Evolutionary conservation across 495 filamentous ascomycete genomes (phyloP).

Genomic region (Hypoxylon crocopeplum): DNA sequence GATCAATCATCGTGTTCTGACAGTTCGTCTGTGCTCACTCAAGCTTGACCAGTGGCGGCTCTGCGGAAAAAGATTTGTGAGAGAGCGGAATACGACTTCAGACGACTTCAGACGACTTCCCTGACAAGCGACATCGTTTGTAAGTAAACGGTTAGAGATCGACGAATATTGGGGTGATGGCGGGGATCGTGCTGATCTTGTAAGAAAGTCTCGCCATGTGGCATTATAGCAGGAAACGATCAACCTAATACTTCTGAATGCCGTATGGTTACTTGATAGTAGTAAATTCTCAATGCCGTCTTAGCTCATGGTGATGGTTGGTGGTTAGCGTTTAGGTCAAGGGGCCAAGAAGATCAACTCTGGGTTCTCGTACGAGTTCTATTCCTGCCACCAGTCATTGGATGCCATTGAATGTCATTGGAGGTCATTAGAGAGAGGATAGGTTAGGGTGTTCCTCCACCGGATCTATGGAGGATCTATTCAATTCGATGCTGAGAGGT

Average conservation of each 20-base stretch:
- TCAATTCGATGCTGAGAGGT: neutral
- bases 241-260: constrained; percentile 2
- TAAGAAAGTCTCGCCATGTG: constrained; percentile 24
- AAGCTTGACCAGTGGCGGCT: constrained; percentile 20
- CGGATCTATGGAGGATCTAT: constrained; percentile 8
- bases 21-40: constrained; percentile 10
- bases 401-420: too few species aligned
- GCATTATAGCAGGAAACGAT: constrained; percentile 22
- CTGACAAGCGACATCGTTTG: neutral
- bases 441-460: constrained; percentile 2
- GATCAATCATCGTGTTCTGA: constrained; percentile 17
- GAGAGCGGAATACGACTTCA: constrained; percentile 14
- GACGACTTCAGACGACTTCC: constrained; percentile 10
- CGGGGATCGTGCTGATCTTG: constrained; percentile 18
- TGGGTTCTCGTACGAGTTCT: constrained; percentile 24
- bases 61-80: constrained; percentile 27
- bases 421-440: too few species aligned
- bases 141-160: constrained; percentile 2
- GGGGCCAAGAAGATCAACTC: constrained; percentile 16
- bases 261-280: constrained; percentile 5
- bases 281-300: constrained; percentile 1
- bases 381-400: too few species aligned
- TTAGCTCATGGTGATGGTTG: neutral
- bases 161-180: constrained; percentile 4
- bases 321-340: neutral